These are phyloP conservation scores for Zelonia costaricensis DNA, from an alignment of 208 protist genomes.

Conservation along the genomic window DNA sequence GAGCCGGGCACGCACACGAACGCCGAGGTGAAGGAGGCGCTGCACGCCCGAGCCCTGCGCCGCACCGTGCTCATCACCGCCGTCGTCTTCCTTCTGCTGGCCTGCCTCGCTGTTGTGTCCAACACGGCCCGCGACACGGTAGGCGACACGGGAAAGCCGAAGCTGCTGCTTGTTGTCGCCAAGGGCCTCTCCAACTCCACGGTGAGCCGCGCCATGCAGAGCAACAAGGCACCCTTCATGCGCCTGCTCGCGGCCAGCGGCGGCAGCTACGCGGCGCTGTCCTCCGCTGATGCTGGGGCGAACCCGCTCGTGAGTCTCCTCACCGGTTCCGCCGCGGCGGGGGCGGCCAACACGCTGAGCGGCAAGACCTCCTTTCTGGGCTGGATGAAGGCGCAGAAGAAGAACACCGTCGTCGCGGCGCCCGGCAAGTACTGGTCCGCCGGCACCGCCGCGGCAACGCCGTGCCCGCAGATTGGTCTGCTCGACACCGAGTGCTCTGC, in stretches of 20 bases:
- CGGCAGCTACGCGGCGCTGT: constrained; percentile 34
- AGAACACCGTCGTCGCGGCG: constrained; percentile 46
- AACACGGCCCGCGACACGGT: constrained; percentile 40
- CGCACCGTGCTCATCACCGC: constrained; percentile 61
- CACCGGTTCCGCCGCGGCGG: constrained; percentile 36
- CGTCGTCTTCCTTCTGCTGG: constrained; percentile 68
- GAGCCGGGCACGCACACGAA: constrained; percentile 71
- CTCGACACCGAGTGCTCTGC: constrained; percentile 66
- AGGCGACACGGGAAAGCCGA: constrained; percentile 24
- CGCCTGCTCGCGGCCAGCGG: constrained; percentile 39
- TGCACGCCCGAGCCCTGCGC: constrained; percentile 60
- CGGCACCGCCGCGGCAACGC: constrained; percentile 3
- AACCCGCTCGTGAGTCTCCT: constrained; percentile 54
- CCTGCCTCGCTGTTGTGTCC: constrained; percentile 61
- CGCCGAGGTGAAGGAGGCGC: constrained; percentile 66
- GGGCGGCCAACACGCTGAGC: constrained; percentile 27
- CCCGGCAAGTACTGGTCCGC: constrained; percentile 50
- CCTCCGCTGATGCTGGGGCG: constrained; percentile 2
- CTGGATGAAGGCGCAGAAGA: constrained; percentile 36
- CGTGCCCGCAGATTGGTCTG: constrained; percentile 44
- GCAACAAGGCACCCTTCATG: constrained; percentile 74
- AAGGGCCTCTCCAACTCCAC: constrained; percentile 32
- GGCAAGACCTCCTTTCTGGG: constrained; percentile 44
- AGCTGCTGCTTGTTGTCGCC: constrained; percentile 54
- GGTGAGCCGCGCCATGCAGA: constrained; percentile 38